These are phyloP conservation scores for Talaromyces sp. DNA, from an alignment of 2,329 filamentous ascomycete genomes.

Conservation along the genomic window DNA sequence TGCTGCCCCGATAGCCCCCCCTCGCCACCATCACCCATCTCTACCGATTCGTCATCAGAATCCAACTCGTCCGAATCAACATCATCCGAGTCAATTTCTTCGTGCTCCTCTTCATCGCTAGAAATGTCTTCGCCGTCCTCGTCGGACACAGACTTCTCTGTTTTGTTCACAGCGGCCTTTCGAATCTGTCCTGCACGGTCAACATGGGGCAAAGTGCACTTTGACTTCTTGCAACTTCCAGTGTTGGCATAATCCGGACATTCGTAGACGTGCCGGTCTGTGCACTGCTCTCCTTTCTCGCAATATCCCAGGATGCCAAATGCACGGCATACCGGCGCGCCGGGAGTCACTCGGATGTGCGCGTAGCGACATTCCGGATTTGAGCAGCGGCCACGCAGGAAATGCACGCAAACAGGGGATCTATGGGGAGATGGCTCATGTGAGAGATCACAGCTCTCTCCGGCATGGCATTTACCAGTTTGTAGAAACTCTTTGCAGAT, in stretches of 20 bases:
- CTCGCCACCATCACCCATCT: constrained; percentile 28
- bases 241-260: constrained; percentile 94
- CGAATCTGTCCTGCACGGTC: constrained; percentile 77
- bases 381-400: constrained; percentile 80
- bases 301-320: constrained; percentile 90
- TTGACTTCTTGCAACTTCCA: constrained; percentile 71
- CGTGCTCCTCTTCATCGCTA: constrained; percentile 67
- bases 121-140: constrained; percentile 63
- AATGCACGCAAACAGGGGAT: constrained; percentile 83
- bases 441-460: constrained; percentile 80
- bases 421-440: constrained; percentile 79
- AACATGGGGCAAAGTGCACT: constrained; percentile 80
- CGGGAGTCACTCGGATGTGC: constrained; percentile 71
- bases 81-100: constrained; percentile 61
- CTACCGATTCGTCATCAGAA: constrained; percentile 31
- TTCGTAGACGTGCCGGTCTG: constrained; percentile 81
- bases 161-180: constrained; percentile 46
- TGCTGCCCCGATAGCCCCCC: constrained; percentile 45
- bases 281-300: constrained; percentile 69
- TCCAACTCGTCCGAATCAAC: constrained; percentile 57
- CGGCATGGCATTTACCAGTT: constrained; percentile 69
- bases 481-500: constrained; percentile 83
- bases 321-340: constrained; percentile 71
- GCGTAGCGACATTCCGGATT: constrained; percentile 82
- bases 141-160: constrained; percentile 30